Base-by-base conservation (phyloP, 2,329 filamentous ascomycete species). In the Stromatinia cepivora region DNA sequence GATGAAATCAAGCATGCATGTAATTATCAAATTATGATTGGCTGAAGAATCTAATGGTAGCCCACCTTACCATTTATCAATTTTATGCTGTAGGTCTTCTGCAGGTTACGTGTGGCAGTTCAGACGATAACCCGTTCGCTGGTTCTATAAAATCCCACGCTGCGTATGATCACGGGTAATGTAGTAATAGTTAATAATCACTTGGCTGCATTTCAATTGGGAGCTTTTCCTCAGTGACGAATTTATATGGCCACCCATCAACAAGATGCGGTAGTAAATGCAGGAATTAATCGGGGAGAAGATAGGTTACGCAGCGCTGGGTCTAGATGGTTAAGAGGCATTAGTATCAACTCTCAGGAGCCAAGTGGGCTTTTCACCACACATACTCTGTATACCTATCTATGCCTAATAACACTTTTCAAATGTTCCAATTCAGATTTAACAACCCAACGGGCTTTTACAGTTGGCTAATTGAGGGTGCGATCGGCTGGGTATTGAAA, bases 31-130 rank as follows among this genome's bases (percentile, higher is more conserved):
- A 22, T 22, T 28, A 1, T 64, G 31, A 52, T 64, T 64, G 61
- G 61, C 9, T n/a, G 20, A 4, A 4, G 2, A 1, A 4, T 10
- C 5, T 17, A 7, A 20, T 42, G 10, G 15, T 10, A 20, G 15
- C 36, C 22, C 34, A 25, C 22, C n/a, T 13, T n/a, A 15, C 10
- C 54, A 39, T 57, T 57, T 34, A n/a, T 3, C 22, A 15, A 36
- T 62, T 34, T 48, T 22, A 20, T 13, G 3, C 5, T 50, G 50
- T n/a, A n/a, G 53, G 31, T 56, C 11, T 34, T 57, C 22, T 57
- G 54, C 54, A 62, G n/a, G 45, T 50, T 50, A 36, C 45, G 48
- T 62, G 45, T 45, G 59, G 59, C 45, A 62, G 45, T 36, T 36
- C 20, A 28, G 36, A 59, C 22, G 22, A 22, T 28, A 59, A 42